Evolutionary conservation across 192 early-diverging fungal species (phyloP).

Genomic region (Rhizoclosmatium globosum): DNA sequence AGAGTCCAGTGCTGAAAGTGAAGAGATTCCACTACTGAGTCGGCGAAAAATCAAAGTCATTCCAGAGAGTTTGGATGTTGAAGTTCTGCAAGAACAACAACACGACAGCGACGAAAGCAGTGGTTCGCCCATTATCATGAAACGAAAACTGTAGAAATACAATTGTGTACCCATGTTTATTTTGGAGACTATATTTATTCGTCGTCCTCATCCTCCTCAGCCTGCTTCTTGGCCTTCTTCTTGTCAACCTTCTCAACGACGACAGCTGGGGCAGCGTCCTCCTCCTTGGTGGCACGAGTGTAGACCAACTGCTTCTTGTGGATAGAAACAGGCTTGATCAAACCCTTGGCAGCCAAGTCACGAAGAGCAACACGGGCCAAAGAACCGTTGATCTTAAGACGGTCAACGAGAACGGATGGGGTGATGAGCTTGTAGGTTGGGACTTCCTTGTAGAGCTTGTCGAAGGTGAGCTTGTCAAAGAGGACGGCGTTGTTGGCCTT

Average conservation of each 20-base stretch:
- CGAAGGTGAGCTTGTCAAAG: conserved; percentile 97
- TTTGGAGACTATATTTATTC: conserved; percentile 24
- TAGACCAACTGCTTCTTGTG: conserved; percentile 87
- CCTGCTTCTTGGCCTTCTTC: conserved; percentile 34
- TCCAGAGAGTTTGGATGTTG: not conserved
- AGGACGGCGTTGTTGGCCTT: conserved; percentile 99
- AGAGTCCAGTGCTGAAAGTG: not conserved
- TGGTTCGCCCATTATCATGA: not conserved
- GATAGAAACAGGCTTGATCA: conserved; percentile 89
- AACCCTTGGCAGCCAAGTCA: conserved; percentile 90
- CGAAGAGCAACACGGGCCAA: conserved; percentile 94
- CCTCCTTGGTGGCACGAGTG: conserved; percentile 66
- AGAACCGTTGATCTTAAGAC: conserved; percentile 97
- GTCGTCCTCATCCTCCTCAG: conserved; percentile 42
- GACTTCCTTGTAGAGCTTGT: conserved; percentile 99
- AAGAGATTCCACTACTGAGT: conserved; percentile 3
- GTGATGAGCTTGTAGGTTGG: conserved; percentile 99
- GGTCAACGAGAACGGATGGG: conserved; percentile 97
- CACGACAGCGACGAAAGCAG: not conserved
- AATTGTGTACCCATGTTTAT: not conserved
- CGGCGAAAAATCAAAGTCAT: not conserved
- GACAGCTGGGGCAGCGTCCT: conserved; percentile 33
- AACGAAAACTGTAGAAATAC: not conserved
- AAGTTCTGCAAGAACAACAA: not conserved
- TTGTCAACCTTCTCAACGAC: conserved; percentile 17